Conservation (phyloP, 371 early-diverging fungal genomes). For the Mucor velutinosus region DNA sequence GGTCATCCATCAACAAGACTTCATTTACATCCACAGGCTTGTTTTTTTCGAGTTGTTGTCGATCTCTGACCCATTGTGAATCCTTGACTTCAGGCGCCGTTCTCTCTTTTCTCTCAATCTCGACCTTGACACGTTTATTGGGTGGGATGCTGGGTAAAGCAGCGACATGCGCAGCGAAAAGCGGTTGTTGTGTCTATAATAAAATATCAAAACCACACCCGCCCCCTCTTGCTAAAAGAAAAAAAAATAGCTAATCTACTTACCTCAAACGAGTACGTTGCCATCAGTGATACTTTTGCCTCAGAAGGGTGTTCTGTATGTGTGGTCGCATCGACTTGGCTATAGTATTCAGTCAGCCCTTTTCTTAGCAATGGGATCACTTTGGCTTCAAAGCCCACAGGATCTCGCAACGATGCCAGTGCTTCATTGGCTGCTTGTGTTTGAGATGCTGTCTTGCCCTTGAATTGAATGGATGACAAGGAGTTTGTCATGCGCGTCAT, state of each 20-base stretch:
- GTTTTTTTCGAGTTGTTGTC: slow-evolving; percentile 36
- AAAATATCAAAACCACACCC: not conserved
- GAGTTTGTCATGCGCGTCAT: slow-evolving; percentile 51
- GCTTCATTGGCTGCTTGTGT: slow-evolving; percentile 18
- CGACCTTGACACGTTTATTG: slow-evolving; percentile 40
- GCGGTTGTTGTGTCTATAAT: slow-evolving; percentile 30
- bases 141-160: slow-evolving; percentile 28
- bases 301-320: slow-evolving; percentile 25
- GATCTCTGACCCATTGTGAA: slow-evolving; percentile 66
- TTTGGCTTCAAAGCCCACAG: slow-evolving; percentile 30
- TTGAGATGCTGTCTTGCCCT: slow-evolving; percentile 24
- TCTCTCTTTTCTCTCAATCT: slow-evolving; percentile 49
- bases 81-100: slow-evolving; percentile 59
- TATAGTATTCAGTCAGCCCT: slow-evolving; percentile 49
- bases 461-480: slow-evolving; percentile 43
- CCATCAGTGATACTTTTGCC: slow-evolving; percentile 44
- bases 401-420: slow-evolving; percentile 37
- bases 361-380: slow-evolving; percentile 43
- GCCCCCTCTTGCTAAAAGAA: too few species aligned
- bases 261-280: slow-evolving; percentile 48
- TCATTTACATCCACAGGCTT: slow-evolving; percentile 55
- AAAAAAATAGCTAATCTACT: too few species aligned
- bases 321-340: slow-evolving; percentile 20
- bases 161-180: slow-evolving; percentile 52
- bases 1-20: slow-evolving; percentile 53